A percentile compares a stretch with the other conserved stretches of the same genome.
Conservation (phyloP, 768 basidiomycete genomes). For the Collybiopsis luxurians region DNA sequence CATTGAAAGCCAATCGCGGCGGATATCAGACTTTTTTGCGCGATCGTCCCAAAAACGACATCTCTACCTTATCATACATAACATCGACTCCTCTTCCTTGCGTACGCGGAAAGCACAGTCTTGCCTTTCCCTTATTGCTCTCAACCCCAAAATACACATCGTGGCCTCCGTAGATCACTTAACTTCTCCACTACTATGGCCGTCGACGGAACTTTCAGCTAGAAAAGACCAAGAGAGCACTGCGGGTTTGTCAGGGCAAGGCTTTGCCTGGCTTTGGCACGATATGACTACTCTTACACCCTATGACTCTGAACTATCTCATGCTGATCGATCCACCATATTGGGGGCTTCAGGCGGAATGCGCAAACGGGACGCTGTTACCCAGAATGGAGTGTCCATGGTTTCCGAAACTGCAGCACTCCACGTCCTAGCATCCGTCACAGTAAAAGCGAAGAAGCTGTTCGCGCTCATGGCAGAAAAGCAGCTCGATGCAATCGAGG, state of each 20-base stretch:
- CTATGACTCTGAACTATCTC: slow-evolving; percentile 77
- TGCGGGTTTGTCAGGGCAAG: slow-evolving; percentile 27
- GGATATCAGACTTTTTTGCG: slow-evolving; percentile 64
- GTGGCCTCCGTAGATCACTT: slow-evolving; percentile 86
- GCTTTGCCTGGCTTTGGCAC: slow-evolving; percentile 83
- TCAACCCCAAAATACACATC: slow-evolving; percentile 75
- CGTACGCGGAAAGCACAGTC: slow-evolving; percentile 63
- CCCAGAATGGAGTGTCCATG: slow-evolving; percentile 29
- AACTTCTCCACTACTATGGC: slow-evolving; percentile 82
- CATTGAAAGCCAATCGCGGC: slow-evolving; percentile 60
- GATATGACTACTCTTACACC: slow-evolving; percentile 83
- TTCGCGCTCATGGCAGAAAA: slow-evolving; percentile 68
- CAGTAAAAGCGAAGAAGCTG: slow-evolving; percentile 80
- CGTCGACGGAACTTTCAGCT: slow-evolving; percentile 59
- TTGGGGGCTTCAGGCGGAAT: slow-evolving; percentile 41
- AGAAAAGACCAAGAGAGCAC: slow-evolving; percentile 38
- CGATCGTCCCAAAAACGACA: slow-evolving; percentile 33
- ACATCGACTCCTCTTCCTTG: slow-evolving; percentile 76
- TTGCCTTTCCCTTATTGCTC: slow-evolving; percentile 68
- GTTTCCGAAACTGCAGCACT: slow-evolving; percentile 77
- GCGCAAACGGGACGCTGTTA: slow-evolving; percentile 20
- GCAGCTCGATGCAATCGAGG: slow-evolving; percentile 62
- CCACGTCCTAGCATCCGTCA: slow-evolving; percentile 85
- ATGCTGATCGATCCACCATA: slow-evolving; percentile 62
- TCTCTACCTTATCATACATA: slow-evolving; percentile 84